phyloP scores from a whole-genome alignment of 1,139 yeast genomes.

The Taphrina confusa region DNA sequence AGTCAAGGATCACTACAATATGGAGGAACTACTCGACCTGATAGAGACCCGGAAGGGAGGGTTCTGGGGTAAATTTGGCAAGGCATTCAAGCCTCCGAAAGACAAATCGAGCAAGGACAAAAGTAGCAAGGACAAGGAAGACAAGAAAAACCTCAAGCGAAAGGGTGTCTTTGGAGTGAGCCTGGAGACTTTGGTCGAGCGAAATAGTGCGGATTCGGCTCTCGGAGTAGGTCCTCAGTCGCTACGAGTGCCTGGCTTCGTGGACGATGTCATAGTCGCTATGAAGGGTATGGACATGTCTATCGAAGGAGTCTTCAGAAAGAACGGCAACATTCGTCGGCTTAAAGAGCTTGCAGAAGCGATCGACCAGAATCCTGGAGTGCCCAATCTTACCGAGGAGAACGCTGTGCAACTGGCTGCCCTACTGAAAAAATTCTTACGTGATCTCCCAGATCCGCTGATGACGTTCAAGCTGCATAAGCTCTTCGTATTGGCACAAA shows the following conservation, averaged over 20 bases:
- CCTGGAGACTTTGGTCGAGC: constrained; percentile 66
- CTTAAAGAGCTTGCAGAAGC: constrained; percentile 71
- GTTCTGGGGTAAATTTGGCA: constrained; percentile 76
- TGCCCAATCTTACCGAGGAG: constrained; percentile 74
- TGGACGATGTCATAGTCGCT: constrained; percentile 82
- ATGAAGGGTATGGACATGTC: constrained; percentile 83
- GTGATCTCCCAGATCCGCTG: constrained; percentile 91
- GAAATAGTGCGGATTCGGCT: constrained; percentile 82
- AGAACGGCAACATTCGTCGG: constrained; percentile 90
- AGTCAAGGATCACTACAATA: constrained; percentile 49
- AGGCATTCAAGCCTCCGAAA: constrained; percentile 46
- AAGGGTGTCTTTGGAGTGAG: constrained; percentile 75
- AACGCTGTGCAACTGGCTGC: constrained; percentile 94
- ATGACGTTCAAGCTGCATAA: constrained; percentile 75
- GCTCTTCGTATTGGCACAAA: constrained; percentile 78
- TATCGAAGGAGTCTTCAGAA: constrained; percentile 93
- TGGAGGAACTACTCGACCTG: constrained; percentile 57
- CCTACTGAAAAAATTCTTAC: constrained; percentile 79
- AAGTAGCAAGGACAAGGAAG: constrained; percentile 41
- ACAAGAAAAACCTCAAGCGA: constrained; percentile 43
- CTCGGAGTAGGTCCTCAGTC: constrained; percentile 76
- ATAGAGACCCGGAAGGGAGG: constrained; percentile 52
- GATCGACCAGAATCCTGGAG: constrained; percentile 72
- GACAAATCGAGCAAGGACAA: constrained; percentile 41
- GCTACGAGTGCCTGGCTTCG: constrained; percentile 76